phyloP scores from a whole-genome alignment of 2,329 filamentous ascomycete genomes.

The Nemania diffusa region DNA sequence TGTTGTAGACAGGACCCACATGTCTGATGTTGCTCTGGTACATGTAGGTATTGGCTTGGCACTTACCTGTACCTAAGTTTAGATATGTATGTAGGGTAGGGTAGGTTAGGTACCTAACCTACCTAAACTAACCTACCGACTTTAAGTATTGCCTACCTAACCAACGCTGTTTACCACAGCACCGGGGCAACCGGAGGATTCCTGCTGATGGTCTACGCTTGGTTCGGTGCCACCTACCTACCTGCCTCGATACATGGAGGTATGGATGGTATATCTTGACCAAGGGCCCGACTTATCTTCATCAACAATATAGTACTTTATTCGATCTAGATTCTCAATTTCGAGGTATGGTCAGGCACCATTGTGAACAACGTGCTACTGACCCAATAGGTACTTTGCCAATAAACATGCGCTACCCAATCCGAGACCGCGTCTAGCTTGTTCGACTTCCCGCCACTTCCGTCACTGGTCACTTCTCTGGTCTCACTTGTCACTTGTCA shows the following conservation, averaged over 20 bases:
- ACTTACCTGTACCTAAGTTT: too few relatives aligned
- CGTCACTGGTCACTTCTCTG: conserved; percentile 5
- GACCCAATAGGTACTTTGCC: not conserved
- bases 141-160: not conserved
- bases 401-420: conserved; percentile 24
- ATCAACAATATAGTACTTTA: not conserved
- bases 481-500: conserved; percentile 3
- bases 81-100: not conserved
- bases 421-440: conserved; percentile 23
- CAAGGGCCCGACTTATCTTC: conserved; percentile 8
- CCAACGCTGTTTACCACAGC: not conserved
- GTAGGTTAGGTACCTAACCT: conserved; percentile 1
- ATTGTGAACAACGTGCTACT: conserved; percentile 5
- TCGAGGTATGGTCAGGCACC: conserved; percentile 21
- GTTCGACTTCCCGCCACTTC: conserved; percentile 13
- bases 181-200: conserved; percentile 26
- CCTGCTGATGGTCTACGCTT: conserved; percentile 13
- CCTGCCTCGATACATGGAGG: not conserved
- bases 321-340: not conserved
- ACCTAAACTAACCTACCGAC: not conserved
- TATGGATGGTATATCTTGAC: not conserved
- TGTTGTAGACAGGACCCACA: not conserved
- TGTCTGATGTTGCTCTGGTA: conserved; percentile 2
- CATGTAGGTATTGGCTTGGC: not conserved
- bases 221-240: conserved; percentile 14